Evolutionary conservation across 306 rosid genomes (phyloP).

Genomic region (Cucurbita moschata): DNA sequence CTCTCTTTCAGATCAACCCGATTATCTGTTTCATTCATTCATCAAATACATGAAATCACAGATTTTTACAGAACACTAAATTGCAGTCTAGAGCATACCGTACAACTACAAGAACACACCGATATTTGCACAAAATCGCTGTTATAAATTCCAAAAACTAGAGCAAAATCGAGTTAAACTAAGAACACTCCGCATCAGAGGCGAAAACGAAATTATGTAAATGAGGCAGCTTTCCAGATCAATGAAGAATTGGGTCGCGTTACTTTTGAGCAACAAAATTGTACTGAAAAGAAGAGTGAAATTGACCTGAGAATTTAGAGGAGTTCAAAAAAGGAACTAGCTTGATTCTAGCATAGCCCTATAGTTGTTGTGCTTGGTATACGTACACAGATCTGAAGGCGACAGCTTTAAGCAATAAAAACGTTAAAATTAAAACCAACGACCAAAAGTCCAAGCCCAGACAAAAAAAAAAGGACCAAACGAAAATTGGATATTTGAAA

Average conservation of each 20-base stretch:
- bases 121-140: too few relatives aligned
- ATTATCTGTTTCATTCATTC: too few relatives aligned
- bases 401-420: slow-evolving; percentile 1
- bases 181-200: background rate
- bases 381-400: slow-evolving; percentile 13
- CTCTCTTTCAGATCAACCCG: background rate
- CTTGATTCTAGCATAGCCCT: slow-evolving; percentile 1
- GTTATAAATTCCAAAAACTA: too few relatives aligned
- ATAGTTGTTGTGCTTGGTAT: background rate
- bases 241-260: background rate
- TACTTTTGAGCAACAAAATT: background rate
- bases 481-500: background rate
- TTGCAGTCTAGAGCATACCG: background rate
- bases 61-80: background rate
- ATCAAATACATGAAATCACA: background rate
- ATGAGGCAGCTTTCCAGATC: background rate
- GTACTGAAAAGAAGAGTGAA: background rate
- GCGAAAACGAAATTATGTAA: background rate
- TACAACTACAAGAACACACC: too few relatives aligned
- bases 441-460: background rate
- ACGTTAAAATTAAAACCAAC: background rate
- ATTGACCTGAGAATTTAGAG: background rate
- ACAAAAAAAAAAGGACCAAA: background rate
- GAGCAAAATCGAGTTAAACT: background rate
- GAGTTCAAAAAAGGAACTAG: background rate